Evolutionary conservation across 2,329 filamentous ascomycete species (phyloP).

Genomic region (Gyromitra esculenta): DNA sequence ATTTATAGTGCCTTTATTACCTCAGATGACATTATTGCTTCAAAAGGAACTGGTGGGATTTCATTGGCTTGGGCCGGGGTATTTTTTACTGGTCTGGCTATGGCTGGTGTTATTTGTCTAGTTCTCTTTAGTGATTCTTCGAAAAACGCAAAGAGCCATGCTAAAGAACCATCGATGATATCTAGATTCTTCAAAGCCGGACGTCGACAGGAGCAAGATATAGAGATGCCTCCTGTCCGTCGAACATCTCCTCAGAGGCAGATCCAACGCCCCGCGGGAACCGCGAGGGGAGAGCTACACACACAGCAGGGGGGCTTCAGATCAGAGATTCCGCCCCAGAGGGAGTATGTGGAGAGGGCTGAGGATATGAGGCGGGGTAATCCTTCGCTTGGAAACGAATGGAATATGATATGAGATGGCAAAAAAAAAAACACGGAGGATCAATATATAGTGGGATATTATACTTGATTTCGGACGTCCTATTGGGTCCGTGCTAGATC

Average conservation of each 20-base stretch:
- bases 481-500: too few relatives aligned
- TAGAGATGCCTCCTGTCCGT: conserved; percentile 18
- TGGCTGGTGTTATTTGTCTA: conserved; percentile 20
- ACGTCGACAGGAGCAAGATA: not conserved
- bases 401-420: conserved; percentile 38
- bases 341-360: conserved; percentile 1
- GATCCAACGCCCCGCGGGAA: not conserved
- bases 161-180: not conserved
- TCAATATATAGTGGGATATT: not conserved
- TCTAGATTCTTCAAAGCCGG: conserved; percentile 10
- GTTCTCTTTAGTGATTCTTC: not conserved
- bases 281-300: not conserved
- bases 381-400: conserved; percentile 17
- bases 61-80: conserved; percentile 47
- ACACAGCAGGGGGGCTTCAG: not conserved
- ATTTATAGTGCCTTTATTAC: conserved; percentile 38
- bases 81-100: conserved; percentile 34
- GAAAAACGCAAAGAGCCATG: not conserved
- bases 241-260: not conserved
- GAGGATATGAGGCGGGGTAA: conserved; percentile 34
- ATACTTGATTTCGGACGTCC: not conserved
- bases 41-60: conserved; percentile 37
- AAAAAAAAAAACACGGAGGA: too few relatives aligned
- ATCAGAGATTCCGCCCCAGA: not conserved
- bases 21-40: conserved; percentile 22